Evolutionary conservation across 164 flowering plant species (phyloP).

Genomic region (Magnolia changhungtana): DNA sequence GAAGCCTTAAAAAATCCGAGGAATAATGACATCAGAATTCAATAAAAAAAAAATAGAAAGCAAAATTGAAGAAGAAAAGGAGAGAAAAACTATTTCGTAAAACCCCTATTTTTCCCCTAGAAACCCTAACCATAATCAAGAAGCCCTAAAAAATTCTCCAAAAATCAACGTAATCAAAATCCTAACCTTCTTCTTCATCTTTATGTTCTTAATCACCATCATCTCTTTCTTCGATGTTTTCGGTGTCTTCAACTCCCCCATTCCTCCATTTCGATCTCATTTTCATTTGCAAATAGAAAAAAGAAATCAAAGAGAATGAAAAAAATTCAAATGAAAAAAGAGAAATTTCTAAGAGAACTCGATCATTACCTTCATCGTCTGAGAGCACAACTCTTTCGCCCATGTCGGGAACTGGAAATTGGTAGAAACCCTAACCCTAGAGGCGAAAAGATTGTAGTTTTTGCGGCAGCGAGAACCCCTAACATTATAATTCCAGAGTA

Average conservation of each 20-base stretch:
- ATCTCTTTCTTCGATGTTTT: slow-evolving; percentile 33
- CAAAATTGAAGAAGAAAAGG: not conserved
- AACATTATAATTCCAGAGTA: too few relatives aligned
- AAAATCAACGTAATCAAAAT: not conserved
- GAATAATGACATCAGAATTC: not conserved
- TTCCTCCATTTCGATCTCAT: slow-evolving; percentile 1
- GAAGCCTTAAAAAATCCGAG: too few relatives aligned
- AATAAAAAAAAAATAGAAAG: not conserved
- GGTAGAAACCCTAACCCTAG: slow-evolving; percentile 1
- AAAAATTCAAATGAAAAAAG: not conserved
- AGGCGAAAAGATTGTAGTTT: too few relatives aligned
- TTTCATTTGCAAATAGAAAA: not conserved
- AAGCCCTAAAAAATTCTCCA: not conserved
- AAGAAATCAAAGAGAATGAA: not conserved
- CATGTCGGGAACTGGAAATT: not conserved
- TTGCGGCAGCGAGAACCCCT: too few relatives aligned
- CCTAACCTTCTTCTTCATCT: slow-evolving; percentile 37
- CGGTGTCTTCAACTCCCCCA: slow-evolving; percentile 50
- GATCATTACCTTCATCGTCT: slow-evolving; percentile 1
- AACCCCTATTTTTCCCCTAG: not conserved
- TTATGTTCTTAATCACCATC: slow-evolving; percentile 24
- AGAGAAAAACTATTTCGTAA: not conserved
- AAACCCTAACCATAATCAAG: not conserved
- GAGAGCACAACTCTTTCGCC: slow-evolving; percentile 1
- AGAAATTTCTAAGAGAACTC: not conserved